Base-by-base conservation (phyloP, 1,139 yeast species). In the Candida neerlandica region DNA sequence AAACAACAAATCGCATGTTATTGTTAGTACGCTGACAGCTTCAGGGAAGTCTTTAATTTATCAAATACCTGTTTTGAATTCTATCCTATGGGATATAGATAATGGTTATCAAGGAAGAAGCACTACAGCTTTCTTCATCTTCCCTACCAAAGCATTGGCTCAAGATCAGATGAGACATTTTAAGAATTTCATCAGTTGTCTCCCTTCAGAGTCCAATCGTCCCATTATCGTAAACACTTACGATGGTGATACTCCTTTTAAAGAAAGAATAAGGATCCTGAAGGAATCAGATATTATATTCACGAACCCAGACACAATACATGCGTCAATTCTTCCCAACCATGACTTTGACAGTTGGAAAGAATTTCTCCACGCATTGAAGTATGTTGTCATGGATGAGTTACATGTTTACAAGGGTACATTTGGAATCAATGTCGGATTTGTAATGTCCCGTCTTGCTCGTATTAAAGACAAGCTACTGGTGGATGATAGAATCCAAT, bases 131-230 rank as follows among this genome's bases (percentile, higher is more conserved):
- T 76, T 95, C 71, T 90, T 89, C 59, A 84, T 94, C 7, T 94
- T 94, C 60, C 99, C 99, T 1, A 94, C 99, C 0, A 94, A 94
- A 61, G 99, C 99, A 0, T 73, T 94, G 44, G 98, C 99, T 0
- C 99, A 94, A 63, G 99, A 94, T 70, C 99, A 94, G 66, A 86
- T 85, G 59, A 73, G 96, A 46, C 85, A 96, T 12, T 73, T 95
- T 48, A 76, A 78, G 46, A 81, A 79, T 30, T 70, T 91, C n/a
- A 70, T 89, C 26, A 65, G 67, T 5, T 64, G 69, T 37, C 70
- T 85, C 41, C 77, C 77, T 0, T 51, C 69, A 1, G 58, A 59
- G 64, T 71, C 35, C 50, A 53, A 50, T 16, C 55, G 69, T 30
- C 66, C 68, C 12, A 68, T 80, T 4, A 62, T 73, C 1, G 88